A percentile compares a stretch with the other conserved stretches of the same genome.
Conservation (phyloP, 192 early-diverging fungal species). For the Haplosporangium gracile region DNA sequence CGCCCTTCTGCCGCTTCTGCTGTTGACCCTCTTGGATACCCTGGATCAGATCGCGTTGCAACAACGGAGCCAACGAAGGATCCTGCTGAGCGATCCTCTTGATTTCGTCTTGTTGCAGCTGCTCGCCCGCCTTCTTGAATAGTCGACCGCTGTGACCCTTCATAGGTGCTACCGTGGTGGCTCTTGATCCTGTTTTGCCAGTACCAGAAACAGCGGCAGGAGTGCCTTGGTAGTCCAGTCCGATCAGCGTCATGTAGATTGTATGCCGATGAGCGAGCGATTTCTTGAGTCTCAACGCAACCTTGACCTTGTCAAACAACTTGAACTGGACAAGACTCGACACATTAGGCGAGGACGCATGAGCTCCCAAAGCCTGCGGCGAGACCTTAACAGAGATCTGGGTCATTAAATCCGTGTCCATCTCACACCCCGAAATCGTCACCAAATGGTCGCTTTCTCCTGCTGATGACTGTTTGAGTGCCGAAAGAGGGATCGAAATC, state of each 20-base stretch:
- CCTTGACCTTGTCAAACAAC: constrained; percentile 75
- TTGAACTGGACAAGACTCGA: constrained; percentile 61
- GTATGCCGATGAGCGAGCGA: constrained; percentile 72
- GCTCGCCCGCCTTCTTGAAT: constrained; percentile 16
- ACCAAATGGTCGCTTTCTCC: neutral
- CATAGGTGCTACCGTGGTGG: neutral
- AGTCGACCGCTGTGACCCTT: constrained; percentile 12
- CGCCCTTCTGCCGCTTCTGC: neutral
- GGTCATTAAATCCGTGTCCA: constrained; percentile 63
- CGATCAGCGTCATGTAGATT: constrained; percentile 75
- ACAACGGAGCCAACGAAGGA: constrained; percentile 19
- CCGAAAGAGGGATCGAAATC: constrained; percentile 69
- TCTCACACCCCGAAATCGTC: constrained; percentile 29
- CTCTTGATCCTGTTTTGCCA: neutral
- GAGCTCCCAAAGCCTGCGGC: constrained; percentile 34
- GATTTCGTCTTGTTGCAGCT: constrained; percentile 35
- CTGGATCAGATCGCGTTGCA: constrained; percentile 37
- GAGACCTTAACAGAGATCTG: constrained; percentile 59
- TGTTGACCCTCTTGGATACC: constrained; percentile 35
- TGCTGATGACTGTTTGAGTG: constrained; percentile 59
- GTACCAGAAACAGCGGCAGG: constrained; percentile 12
- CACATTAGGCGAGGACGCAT: constrained; percentile 42
- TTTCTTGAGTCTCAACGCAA: constrained; percentile 68
- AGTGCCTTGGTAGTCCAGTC: constrained; percentile 52
- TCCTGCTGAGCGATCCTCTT: constrained; percentile 38